Percentiles rank a stretch among this genome's conserved stretches.
Conservation (phyloP, 108 stramenopile genomes). For the Poteriospumella lacustris region DNA sequence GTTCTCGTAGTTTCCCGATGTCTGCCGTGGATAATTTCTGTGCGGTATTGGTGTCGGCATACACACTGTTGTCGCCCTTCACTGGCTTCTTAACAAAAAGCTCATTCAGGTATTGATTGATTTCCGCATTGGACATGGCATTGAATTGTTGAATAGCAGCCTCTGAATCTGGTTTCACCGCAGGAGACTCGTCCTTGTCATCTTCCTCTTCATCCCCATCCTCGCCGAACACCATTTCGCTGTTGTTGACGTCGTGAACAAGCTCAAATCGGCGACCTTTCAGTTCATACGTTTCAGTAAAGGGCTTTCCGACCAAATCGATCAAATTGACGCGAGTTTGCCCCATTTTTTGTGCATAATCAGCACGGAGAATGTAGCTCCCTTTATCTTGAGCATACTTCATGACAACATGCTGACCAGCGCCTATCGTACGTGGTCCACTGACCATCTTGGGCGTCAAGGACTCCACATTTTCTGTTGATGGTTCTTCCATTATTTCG, state of each 20-base stretch:
- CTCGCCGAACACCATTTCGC: too few species aligned
- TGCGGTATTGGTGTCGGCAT: slow-evolving; percentile 50
- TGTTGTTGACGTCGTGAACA: background rate
- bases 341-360: slow-evolving; percentile 12
- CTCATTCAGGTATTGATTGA: background rate
- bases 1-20: slow-evolving; percentile 39
- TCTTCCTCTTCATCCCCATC: background rate
- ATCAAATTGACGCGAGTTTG: slow-evolving; percentile 12
- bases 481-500: too few species aligned
- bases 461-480: too few species aligned
- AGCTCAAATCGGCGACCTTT: background rate
- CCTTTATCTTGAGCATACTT: background rate
- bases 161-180: background rate
- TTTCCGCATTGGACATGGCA: background rate
- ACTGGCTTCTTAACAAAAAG: background rate
- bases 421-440: background rate
- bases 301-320: background rate
- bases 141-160: background rate
- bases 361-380: background rate
- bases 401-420: background rate
- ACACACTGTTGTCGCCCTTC: slow-evolving; percentile 38
- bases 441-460: background rate
- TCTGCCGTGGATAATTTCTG: slow-evolving; percentile 44
- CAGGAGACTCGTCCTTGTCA: background rate
- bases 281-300: background rate